Evolutionary conservation across 2,329 filamentous ascomycete species (phyloP).

Genomic region (Fusarium siculi): DNA sequence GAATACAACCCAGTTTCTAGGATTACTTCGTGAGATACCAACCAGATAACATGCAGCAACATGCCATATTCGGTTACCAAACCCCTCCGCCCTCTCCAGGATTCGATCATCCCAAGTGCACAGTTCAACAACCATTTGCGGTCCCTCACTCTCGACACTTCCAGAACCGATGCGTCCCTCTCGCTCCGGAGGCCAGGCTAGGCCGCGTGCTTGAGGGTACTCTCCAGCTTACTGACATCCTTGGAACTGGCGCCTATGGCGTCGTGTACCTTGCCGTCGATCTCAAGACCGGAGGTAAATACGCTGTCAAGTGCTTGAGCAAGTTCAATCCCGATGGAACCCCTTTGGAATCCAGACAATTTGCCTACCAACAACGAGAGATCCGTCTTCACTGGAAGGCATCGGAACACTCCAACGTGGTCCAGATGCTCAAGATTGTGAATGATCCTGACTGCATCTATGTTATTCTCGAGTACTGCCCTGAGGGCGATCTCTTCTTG

Average conservation of each 20-base stretch:
- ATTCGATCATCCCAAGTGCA: slow-evolving; percentile 61
- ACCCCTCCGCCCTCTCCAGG: slow-evolving; percentile 68
- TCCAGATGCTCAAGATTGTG: slow-evolving; percentile 93
- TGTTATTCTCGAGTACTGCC: slow-evolving; percentile 96
- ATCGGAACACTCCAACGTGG: slow-evolving; percentile 90
- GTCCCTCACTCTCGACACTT: slow-evolving; percentile 49
- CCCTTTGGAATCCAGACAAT: slow-evolving; percentile 83
- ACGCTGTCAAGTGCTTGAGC: slow-evolving; percentile 97
- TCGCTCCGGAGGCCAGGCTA: slow-evolving; percentile 84
- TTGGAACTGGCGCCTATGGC: slow-evolving; percentile 95
- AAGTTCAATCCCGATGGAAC: slow-evolving; percentile 80
- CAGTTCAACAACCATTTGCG: slow-evolving; percentile 52
- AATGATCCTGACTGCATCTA: slow-evolving; percentile 93
- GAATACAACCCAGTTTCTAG: slow-evolving; percentile 35
- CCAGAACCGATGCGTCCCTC: slow-evolving; percentile 63
- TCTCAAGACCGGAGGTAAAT: slow-evolving; percentile 81
- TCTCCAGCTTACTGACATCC: slow-evolving; percentile 83
- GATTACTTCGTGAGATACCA: slow-evolving; percentile 42
- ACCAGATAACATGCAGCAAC: slow-evolving; percentile 68
- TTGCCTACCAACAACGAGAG: slow-evolving; percentile 91
- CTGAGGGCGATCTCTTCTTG: slow-evolving; percentile 94
- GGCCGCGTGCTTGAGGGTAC: slow-evolving; percentile 85
- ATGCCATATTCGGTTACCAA: slow-evolving; percentile 66
- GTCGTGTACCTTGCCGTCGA: slow-evolving; percentile 93
- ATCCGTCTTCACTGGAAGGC: slow-evolving; percentile 91